Base-by-base conservation (phyloP, 2,329 filamentous ascomycete genomes). In the Microthyrium microscopicum region DNA sequence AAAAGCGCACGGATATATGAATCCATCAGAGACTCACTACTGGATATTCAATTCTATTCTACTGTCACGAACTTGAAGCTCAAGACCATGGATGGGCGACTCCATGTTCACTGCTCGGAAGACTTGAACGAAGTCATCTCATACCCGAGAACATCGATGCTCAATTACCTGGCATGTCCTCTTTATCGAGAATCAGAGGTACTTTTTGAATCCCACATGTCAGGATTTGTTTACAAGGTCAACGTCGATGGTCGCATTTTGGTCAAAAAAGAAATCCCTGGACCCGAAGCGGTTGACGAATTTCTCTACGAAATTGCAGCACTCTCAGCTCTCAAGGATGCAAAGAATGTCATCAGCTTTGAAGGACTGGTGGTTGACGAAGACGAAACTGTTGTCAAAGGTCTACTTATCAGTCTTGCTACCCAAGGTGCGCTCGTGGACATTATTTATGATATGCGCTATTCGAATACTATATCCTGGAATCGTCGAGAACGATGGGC, bases 261-360 rank as follows among this genome's bases (percentile, higher is more conserved):
- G 46, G 93, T 98, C 56, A 95, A 95, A 55, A 98, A 98, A 53
- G 89, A 98, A 50, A 95, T 98, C 12, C 89, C 89, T 1, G 85
- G 87, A 1, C 87, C 85, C 2, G 87, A 95, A 46, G 89, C 82
- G 0, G 77, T 95, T 15, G 87, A 95, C 41, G 89, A 95, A 52
- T 98, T 98, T 48, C 62, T 95, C 2, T 98, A 98, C 53, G 89
- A 98, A 56, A 80, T 94, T 51, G 94, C 95, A 52, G 87, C 87
- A 3, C 70, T 98, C n/a, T 76, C 79, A 52, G 72, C 73, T 20
- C 63, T 98, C 12, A 65, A 68, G 26, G 72, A 70, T 36, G 81
- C 82, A 2, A 62, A 65, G 5, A 77, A 77, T 45, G 82, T 95
- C 38, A 89, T 95, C 40, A 67, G 73, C 31, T 83, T 95, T 45